phyloP scores from a whole-genome alignment of 2,329 filamentous ascomycete species.

The Canariomyces notabilis region DNA sequence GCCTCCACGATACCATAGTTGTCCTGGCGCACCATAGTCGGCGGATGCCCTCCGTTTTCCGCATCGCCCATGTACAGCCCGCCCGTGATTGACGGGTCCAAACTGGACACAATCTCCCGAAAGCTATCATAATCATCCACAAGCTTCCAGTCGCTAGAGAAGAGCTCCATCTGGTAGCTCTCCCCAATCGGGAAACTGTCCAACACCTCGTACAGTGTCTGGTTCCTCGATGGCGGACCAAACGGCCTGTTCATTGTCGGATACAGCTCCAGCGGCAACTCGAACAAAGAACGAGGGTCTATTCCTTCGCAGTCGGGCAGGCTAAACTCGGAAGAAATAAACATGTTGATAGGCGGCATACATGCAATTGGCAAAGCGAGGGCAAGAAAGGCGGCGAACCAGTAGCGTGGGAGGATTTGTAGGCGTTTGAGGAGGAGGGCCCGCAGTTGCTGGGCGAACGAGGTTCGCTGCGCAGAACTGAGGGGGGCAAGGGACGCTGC shows the following conservation, averaged over 20 bases:
- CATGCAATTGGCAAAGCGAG: constrained; percentile 22
- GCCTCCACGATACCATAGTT: background rate
- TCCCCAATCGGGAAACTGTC: constrained; percentile 11
- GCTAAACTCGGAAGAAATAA: constrained; percentile 8
- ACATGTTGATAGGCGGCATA: constrained; percentile 17
- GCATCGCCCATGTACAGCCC: constrained; percentile 17
- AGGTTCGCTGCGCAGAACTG: constrained; percentile 9
- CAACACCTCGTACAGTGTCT: constrained; percentile 5
- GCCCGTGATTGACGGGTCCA: constrained; percentile 16
- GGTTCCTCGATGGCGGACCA: constrained; percentile 8
- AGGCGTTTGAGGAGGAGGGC: constrained; percentile 23
- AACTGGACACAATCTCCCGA: constrained; percentile 43
- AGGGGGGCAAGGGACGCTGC: constrained; percentile 2
- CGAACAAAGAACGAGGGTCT: background rate
- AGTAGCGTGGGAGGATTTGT: constrained; percentile 21
- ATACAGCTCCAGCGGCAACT: background rate
- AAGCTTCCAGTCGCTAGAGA: constrained; percentile 30
- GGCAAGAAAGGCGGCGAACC: constrained; percentile 20
- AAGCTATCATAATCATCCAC: constrained; percentile 49
- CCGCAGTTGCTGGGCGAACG: constrained; percentile 19
- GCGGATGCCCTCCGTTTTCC: background rate
- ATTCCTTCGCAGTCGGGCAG: constrained; percentile 6
- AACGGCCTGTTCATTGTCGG: background rate
- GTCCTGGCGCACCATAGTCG: constrained; percentile 7
- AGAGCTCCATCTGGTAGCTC: constrained; percentile 10